phyloP scores from a whole-genome alignment of 768 basidiomycete genomes.

The Pulveroboletus frians region DNA sequence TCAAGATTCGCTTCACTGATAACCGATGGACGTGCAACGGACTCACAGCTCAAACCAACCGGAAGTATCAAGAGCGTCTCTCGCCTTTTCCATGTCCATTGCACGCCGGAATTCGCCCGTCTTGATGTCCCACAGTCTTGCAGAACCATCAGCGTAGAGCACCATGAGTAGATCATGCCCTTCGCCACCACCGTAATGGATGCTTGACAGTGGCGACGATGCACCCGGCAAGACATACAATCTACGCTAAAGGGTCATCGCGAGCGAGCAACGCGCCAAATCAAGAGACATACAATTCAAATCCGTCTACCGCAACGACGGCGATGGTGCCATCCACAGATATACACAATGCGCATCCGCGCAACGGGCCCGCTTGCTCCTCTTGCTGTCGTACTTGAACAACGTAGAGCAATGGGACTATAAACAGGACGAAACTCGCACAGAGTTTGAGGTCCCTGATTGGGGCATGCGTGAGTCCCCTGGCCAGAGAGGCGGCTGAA shows the following conservation, averaged over 20 bases:
- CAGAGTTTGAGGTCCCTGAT: conserved; percentile 58
- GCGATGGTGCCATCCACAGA: conserved; percentile 79
- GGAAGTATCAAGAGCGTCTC: conserved; percentile 64
- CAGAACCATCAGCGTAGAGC: conserved; percentile 69
- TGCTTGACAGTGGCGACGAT: conserved; percentile 52
- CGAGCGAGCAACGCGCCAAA: not conserved
- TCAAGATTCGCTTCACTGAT: not conserved
- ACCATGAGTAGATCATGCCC: conserved; percentile 62
- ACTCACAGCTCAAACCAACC: conserved; percentile 72
- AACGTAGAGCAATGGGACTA: conserved; percentile 55
- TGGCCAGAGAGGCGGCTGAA: not conserved
- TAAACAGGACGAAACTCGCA: conserved; percentile 72
- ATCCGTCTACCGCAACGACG: conserved; percentile 65
- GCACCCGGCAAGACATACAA: conserved; percentile 80
- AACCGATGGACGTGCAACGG: not conserved
- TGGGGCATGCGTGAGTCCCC: not conserved
- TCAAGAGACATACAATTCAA: conserved; percentile 66
- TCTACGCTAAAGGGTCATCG: conserved; percentile 35
- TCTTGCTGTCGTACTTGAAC: conserved; percentile 46
- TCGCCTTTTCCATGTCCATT: conserved; percentile 69
- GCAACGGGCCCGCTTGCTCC: conserved; percentile 50
- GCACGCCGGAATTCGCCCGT: conserved; percentile 84
- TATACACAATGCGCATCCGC: conserved; percentile 66
- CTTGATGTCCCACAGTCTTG: conserved; percentile 82
- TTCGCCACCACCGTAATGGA: conserved; percentile 54